Percentiles rank a stretch among this genome's conserved stretches.
phyloP scores from a whole-genome alignment of 306 rosid species.

The Cyclanthera cordifolia region DNA sequence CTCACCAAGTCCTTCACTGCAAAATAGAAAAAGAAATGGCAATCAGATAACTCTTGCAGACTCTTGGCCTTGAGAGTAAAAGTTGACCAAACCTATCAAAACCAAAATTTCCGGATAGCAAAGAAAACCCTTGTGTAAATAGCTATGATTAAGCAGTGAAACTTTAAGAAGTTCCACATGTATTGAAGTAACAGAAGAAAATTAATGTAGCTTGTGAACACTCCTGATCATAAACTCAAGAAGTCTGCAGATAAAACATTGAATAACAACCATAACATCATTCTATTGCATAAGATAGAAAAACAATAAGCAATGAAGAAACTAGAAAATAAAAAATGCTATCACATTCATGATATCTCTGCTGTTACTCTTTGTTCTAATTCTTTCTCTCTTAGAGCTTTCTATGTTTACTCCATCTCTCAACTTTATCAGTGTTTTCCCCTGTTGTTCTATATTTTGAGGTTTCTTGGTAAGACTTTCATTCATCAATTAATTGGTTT shows the following conservation, averaged over 20 bases:
- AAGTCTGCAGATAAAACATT: not conserved
- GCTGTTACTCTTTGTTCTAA: not conserved
- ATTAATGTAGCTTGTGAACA: too few relatives aligned
- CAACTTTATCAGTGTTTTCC: too few relatives aligned
- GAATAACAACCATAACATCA: not conserved
- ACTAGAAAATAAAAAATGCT: not conserved
- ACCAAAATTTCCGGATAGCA: not conserved
- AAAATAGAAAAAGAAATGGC: conserved; percentile 18
- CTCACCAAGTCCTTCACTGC: conserved; percentile 97
- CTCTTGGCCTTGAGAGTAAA: not conserved
- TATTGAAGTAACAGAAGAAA: too few relatives aligned
- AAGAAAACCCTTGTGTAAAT: not conserved
- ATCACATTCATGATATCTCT: not conserved
- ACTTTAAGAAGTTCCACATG: too few relatives aligned
- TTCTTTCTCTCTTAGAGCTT: too few relatives aligned
- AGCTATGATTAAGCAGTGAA: not conserved
- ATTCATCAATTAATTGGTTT: too few relatives aligned
- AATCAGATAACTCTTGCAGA: conserved; percentile 20
- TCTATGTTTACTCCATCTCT: too few relatives aligned
- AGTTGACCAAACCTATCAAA: not conserved
- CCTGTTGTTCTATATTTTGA: too few relatives aligned
- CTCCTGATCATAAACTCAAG: too few relatives aligned
- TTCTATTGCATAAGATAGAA: not conserved
- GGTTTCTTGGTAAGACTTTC: too few relatives aligned
- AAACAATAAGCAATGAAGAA: not conserved